Percentiles rank a stretch among this genome's conserved stretches.
These are phyloP conservation scores for Colletotrichum higginsianum DNA, from an alignment of 2,329 filamentous ascomycete species.

Conservation along the genomic window DNA sequence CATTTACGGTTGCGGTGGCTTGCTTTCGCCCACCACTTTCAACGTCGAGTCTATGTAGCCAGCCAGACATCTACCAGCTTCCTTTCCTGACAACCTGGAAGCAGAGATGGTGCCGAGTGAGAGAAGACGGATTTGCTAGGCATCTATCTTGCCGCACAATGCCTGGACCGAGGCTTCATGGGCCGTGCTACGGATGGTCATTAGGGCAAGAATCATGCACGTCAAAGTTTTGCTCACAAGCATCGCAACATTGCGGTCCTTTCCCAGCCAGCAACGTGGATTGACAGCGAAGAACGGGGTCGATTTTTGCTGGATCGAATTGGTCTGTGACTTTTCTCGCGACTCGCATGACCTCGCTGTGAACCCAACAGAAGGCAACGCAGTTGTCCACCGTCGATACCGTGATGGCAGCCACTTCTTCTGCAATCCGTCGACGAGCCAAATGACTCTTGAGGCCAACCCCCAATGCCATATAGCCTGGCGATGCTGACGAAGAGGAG, in stretches of 20 bases:
- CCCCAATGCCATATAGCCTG: too few species aligned
- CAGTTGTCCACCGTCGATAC: slow-evolving; percentile 33
- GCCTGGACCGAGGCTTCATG: not conserved
- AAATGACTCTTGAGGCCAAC: too few species aligned
- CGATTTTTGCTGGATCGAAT: too few species aligned
- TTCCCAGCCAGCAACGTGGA: too few species aligned
- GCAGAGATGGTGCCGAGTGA: not conserved
- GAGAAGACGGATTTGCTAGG: too few species aligned
- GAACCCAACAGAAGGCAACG: slow-evolving; percentile 20
- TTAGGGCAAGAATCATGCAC: not conserved
- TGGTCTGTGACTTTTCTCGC: too few species aligned
- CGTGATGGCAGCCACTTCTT: too few species aligned
- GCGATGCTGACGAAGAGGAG: too few species aligned
- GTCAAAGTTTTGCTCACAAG: not conserved
- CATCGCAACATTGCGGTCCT: too few species aligned
- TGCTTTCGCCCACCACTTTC: not conserved
- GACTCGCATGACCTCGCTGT: too few species aligned
- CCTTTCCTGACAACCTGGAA: not conserved
- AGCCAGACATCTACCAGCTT: not conserved
- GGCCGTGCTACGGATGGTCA: not conserved
- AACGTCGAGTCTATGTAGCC: not conserved
- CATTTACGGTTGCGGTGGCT: not conserved
- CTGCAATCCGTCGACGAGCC: too few species aligned
- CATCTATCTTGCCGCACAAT: not conserved
- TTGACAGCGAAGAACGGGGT: too few species aligned